Evolutionary conservation across 2,329 filamentous ascomycete species (phyloP).

Genomic region (Drechslerella coelobrocha): DNA sequence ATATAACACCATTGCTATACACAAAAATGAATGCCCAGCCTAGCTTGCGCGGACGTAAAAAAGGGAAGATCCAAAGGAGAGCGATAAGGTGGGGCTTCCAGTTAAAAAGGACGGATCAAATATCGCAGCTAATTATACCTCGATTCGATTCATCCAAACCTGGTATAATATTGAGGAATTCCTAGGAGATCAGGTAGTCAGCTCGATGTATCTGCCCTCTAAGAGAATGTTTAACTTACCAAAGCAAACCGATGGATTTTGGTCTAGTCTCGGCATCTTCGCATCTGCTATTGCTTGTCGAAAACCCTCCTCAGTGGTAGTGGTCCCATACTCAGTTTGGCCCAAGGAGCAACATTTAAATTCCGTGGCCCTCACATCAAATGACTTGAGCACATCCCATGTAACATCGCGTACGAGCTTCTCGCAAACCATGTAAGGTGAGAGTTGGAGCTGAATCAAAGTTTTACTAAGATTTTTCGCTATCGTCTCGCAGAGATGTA

Average conservation of each 20-base stretch:
- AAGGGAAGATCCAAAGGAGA: too few relatives aligned
- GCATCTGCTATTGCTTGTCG: slow-evolving; percentile 12
- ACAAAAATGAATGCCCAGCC: too few relatives aligned
- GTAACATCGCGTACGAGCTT: slow-evolving; percentile 14
- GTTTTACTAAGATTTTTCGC: slow-evolving; percentile 16
- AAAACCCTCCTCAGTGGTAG: slow-evolving; percentile 12
- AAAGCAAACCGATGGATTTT: slow-evolving; percentile 13
- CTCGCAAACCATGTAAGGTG: slow-evolving; percentile 17
- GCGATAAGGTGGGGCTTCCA: too few relatives aligned
- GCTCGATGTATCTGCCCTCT: too few relatives aligned
- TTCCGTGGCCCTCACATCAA: slow-evolving; percentile 5
- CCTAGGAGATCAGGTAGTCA: neutral
- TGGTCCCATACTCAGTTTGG: neutral
- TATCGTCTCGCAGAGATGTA: slow-evolving; percentile 26
- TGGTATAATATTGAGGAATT: too few relatives aligned
- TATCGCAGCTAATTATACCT: too few relatives aligned
- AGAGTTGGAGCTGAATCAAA: slow-evolving; percentile 15
- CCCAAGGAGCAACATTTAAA: slow-evolving; percentile 17
- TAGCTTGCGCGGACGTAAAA: too few relatives aligned
- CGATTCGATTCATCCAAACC: too few relatives aligned
- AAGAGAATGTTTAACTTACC: slow-evolving; percentile 10
- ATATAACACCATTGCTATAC: too few relatives aligned
- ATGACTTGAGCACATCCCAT: slow-evolving; percentile 16
- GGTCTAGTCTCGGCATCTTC: slow-evolving; percentile 6
- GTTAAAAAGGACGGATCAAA: too few relatives aligned